A percentile compares a stretch with the other conserved stretches of the same genome.
These are phyloP conservation scores for Hydnomerulius pinastri DNA, from an alignment of 768 basidiomycete species.

Conservation along the genomic window DNA sequence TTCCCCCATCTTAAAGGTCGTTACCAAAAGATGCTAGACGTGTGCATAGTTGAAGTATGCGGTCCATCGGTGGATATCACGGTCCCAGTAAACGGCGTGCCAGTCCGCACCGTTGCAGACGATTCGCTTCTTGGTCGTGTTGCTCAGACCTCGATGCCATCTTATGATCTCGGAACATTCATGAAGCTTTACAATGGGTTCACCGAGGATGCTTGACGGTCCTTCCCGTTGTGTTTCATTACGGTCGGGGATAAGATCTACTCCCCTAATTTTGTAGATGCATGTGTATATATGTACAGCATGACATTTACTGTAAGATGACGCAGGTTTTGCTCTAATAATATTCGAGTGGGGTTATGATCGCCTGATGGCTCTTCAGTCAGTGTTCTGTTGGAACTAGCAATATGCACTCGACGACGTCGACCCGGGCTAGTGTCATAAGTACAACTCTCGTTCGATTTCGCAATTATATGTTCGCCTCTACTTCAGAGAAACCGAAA, in stretches of 20 bases:
- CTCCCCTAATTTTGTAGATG: not conserved
- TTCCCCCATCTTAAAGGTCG: slow-evolving; percentile 12
- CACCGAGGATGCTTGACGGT: slow-evolving; percentile 4
- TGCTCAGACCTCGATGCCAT: slow-evolving; percentile 5
- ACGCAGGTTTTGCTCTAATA: too few species aligned
- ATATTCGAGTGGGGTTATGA: too few species aligned
- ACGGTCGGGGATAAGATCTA: not conserved
- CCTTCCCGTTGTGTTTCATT: too few species aligned
- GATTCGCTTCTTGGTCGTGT: slow-evolving; percentile 11
- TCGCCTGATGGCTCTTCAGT: not conserved
- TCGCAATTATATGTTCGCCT: slow-evolving; percentile 9
- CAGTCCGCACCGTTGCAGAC: slow-evolving; percentile 8
- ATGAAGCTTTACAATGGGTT: slow-evolving; percentile 9
- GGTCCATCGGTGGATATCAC: slow-evolving; percentile 1
- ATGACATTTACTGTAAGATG: too few species aligned
- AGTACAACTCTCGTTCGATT: slow-evolving; percentile 6
- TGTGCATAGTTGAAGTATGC: slow-evolving; percentile 13
- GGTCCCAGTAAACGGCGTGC: slow-evolving; percentile 6
- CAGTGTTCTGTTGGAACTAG: not conserved
- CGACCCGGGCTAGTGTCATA: slow-evolving; percentile 2
- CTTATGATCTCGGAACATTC: slow-evolving; percentile 14
- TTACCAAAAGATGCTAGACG: slow-evolving; percentile 25
- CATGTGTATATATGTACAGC: not conserved
- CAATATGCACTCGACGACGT: slow-evolving; percentile 6
- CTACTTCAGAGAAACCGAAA: slow-evolving; percentile 17